Percentiles rank a stretch among this genome's conserved stretches.
phyloP scores from a whole-genome alignment of 1,139 yeast genomes.

The Blastobotrys niveus region DNA sequence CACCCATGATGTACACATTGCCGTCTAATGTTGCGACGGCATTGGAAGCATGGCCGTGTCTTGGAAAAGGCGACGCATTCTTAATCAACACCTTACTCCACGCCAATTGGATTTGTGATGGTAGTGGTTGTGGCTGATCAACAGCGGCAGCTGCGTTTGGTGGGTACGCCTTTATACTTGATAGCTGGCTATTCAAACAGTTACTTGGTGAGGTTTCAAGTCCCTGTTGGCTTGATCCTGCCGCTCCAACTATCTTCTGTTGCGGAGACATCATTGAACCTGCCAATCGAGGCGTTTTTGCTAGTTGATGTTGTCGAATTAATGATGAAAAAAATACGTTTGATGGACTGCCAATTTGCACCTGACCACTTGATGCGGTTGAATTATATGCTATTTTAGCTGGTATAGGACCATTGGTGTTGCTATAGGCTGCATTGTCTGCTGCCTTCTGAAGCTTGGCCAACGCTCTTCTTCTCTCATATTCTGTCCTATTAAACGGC shows the following conservation, averaged over 20 bases:
- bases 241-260: background rate
- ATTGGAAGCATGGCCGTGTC: conserved; percentile 88
- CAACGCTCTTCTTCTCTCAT: no score
- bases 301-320: conserved; percentile 1
- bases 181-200: background rate
- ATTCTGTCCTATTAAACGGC: no score
- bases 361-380: conserved; percentile 10
- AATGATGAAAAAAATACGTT: background rate
- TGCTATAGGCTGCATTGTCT: background rate
- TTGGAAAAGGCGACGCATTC: conserved; percentile 79
- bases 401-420: background rate
- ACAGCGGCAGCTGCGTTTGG: conserved; percentile 7
- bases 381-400: conserved; percentile 12
- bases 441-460: conserved; percentile 1
- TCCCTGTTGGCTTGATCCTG: conserved; percentile 8
- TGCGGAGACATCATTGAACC: conserved; percentile 3
- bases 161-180: conserved; percentile 3
- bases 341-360: conserved; percentile 15
- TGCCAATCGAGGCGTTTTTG: background rate
- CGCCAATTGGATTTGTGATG: conserved; percentile 39
- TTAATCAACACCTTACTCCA: conserved; percentile 70
- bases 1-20: conserved; percentile 88
- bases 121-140: conserved; percentile 1
- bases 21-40: conserved; percentile 67
- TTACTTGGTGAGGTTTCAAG: conserved; percentile 3